Conservation (phyloP, 208 protist species). For the Trichomonas tenax region DNA sequence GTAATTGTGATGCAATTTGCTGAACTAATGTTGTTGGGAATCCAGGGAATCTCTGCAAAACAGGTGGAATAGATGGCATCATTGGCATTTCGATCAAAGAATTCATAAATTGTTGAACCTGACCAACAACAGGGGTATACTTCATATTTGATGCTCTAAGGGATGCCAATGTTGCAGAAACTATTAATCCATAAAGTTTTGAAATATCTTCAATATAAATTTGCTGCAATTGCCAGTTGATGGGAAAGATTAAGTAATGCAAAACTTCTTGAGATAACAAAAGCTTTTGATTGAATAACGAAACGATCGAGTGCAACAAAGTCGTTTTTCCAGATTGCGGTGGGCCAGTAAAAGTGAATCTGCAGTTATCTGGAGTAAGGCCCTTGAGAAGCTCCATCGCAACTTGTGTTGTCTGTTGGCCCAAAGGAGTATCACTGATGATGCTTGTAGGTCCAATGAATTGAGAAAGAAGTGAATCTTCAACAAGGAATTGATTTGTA, state of each 20-base stretch:
- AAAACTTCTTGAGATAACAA: not conserved
- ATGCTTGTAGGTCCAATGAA: not conserved
- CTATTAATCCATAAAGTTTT: not conserved
- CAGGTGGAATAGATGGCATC: not conserved
- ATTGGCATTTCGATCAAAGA: not conserved
- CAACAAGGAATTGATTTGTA: not conserved
- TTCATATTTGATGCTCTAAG: not conserved
- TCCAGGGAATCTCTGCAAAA: no score
- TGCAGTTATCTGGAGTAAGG: not conserved
- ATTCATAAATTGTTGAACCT: not conserved
- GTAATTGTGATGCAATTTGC: not conserved
- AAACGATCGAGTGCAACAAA: not conserved
- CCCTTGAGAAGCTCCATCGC: not conserved
- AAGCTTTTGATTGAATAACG: not conserved
- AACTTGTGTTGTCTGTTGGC: not conserved
- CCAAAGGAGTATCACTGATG: not conserved
- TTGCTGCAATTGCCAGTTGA: not conserved
- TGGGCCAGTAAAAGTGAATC: not conserved
- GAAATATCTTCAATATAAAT: not conserved
- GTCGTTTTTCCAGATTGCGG: not conserved
- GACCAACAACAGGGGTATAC: not conserved
- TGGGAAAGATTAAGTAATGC: not conserved
- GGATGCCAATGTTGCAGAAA: not conserved
- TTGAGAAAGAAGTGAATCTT: not conserved
- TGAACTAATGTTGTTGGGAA: not conserved